Evolutionary conservation across 2,329 filamentous ascomycete species (phyloP), one percentile per base, ranked within the genome.

Genomic region (Penicillium janthinellum): DNA sequence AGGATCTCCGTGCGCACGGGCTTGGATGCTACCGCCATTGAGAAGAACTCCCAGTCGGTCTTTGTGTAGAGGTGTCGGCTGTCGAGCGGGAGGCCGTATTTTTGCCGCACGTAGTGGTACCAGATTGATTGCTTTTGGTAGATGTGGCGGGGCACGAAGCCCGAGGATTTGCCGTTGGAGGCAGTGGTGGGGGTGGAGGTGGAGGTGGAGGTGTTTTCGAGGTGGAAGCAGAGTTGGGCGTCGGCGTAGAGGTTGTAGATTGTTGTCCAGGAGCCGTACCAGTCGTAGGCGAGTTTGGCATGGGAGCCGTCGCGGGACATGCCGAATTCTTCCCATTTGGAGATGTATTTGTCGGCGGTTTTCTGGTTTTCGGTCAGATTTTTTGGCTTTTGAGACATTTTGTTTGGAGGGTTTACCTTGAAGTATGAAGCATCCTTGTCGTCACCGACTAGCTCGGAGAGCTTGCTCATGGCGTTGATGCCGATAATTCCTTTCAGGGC

Each of bases 21-120:
- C 71, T 85, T 84, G 66, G 86, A 87, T 4, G 90, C 86, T 5
- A 96, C 89, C 1, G 91, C 90, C 49, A 92, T 91, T 0, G 91
- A 90, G 74, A 95, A 93, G 73, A 96, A 92, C 68, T 95, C 89
- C 92, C 92, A 96, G 77, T 96, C 92, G 34, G 89, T 92, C 78
- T 96, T 96, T 37, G 91, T 89, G 75, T 95, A 95, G 3, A 94
- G 75, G 74, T 95, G 91, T 45, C 92, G 86, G 66, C 85, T 90
- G 75, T 96, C 92, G 7, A 96, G 84, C 0, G 92, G 91, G 3
- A 96, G 78, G 1, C 92, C 92, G 74, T 94, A 96, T 68, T 85
- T 87, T 73, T 96, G 91, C 65, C 91, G 85, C 10, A 94, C 90
- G 14, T 85, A 83, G 63, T 85, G 82, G 78, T 96, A 96, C 90